Evolutionary conservation across 2,329 filamentous ascomycete species (phyloP).

Genomic region (Blastomyces silverae): DNA sequence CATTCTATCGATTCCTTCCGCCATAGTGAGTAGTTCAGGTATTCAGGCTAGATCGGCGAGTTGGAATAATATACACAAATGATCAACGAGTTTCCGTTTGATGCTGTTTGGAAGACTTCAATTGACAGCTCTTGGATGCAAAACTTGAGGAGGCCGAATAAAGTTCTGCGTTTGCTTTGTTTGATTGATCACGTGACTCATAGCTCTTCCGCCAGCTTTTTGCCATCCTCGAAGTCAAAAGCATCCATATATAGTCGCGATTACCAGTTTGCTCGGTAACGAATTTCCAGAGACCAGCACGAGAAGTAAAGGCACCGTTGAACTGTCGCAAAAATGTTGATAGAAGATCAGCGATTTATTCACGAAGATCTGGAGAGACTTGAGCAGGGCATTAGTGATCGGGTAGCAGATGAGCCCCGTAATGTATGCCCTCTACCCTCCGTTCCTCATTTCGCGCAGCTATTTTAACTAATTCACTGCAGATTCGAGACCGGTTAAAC

Average conservation of each 20-base stretch:
- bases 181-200: constrained; percentile 8
- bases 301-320: neutral
- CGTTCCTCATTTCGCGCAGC: constrained; percentile 18
- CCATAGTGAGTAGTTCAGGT: constrained; percentile 57
- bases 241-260: neutral
- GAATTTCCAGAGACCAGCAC: neutral
- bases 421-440: constrained; percentile 54
- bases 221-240: neutral
- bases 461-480: constrained; percentile 19
- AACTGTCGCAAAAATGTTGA: constrained; percentile 52
- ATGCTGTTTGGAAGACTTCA: neutral
- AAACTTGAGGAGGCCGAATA: neutral
- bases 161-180: constrained; percentile 10
- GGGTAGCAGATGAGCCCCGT: constrained; percentile 79
- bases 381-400: constrained; percentile 87
- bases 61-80: neutral
- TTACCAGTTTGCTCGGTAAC: neutral
- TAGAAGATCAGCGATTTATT: constrained; percentile 89
- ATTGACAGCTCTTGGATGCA: constrained; percentile 5
- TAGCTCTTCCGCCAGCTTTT: neutral
- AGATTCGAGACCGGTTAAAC: constrained; percentile 84
- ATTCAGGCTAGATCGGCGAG: neutral
- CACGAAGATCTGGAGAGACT: constrained; percentile 96
- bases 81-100: neutral
- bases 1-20: constrained; percentile 86